Base-by-base conservation (phyloP, 1,139 yeast species). In the Taphrina flavorubra region DNA sequence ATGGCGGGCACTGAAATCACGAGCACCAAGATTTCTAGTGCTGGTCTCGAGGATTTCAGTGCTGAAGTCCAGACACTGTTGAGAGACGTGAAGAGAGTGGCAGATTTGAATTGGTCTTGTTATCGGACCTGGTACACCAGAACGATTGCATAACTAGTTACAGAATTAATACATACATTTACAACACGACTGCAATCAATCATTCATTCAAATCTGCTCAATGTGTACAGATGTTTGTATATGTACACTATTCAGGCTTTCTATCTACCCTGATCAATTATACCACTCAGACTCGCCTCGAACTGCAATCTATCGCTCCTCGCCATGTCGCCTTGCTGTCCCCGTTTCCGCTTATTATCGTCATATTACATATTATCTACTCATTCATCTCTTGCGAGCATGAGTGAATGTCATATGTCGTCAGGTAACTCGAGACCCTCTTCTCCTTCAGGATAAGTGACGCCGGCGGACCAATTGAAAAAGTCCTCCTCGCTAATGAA, bases 401-500 rank as follows among this genome's bases (percentile, higher is more conserved):
- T 49, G 25, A 34, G 11, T 37, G 7, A 53, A 37, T 53, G 57
- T 53, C 57, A 53, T 53, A 53, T 53, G 14, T 53, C 42, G 11
- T 13, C 18, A 36, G 42, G 42, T 1, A 37, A 13, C 34, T 53
- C 42, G 34, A 34, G 31, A 1, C 25, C 57, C 14, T 53, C 57
- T 18, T 53, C 60, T 39, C 49, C 49, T 40, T 40, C 58, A 1
- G 60, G 34, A 34, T 44, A 58, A 31, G 46, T 20, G 53, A 58
- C 25, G 18, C 53, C 53, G 2, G 51, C 62, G n/a, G 62, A 58
- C 62, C 62, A 58, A 36, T 44, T 58, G 53, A 37, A 58, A 36
- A 58, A 58, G 42, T 58, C 62, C 53, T 58, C 62, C 42, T 58
- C 62, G 31, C 53, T 44, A 20, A 58, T 58, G 40, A 58, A 58